phyloP scores from a whole-genome alignment of 1,284 basidiomycete species.

The Tylopilus sp. region DNA sequence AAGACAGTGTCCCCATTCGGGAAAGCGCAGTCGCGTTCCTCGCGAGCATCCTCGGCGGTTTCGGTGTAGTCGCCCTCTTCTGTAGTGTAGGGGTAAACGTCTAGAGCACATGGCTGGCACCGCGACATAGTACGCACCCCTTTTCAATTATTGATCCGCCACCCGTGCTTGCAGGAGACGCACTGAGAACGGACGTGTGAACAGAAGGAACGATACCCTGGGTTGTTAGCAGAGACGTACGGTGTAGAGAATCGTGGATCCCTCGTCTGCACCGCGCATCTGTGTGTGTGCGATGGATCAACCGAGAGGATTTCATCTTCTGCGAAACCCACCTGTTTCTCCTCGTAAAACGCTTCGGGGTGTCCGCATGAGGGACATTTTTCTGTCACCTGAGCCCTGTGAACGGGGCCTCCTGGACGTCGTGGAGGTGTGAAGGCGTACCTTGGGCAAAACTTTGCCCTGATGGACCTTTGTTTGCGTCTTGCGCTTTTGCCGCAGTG shows the following conservation, averaged over 20 bases:
- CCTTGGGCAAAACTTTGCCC: constrained; percentile 71
- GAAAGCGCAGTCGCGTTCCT: constrained; percentile 67
- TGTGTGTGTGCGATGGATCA: constrained; percentile 30
- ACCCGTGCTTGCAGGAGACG: constrained; percentile 67
- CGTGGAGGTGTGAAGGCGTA: constrained; percentile 24
- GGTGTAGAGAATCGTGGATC: constrained; percentile 80
- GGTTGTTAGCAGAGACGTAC: constrained; percentile 39
- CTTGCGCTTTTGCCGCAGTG: constrained; percentile 83
- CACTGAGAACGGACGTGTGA: constrained; percentile 44
- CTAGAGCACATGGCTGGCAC: constrained; percentile 37
- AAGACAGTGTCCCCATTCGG: constrained; percentile 60
- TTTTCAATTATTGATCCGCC: constrained; percentile 69
- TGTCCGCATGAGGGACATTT: constrained; percentile 90
- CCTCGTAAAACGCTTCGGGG: constrained; percentile 73
- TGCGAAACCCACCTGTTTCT: constrained; percentile 58
- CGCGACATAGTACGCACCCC: neutral
- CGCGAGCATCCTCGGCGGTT: constrained; percentile 77
- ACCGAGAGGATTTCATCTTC: neutral
- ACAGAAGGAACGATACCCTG: neutral
- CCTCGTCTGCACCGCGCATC: constrained; percentile 87
- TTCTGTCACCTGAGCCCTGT: constrained; percentile 70
- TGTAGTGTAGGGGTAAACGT: constrained; percentile 85
- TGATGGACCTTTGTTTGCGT: constrained; percentile 85
- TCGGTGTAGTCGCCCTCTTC: constrained; percentile 84
- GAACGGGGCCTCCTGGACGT: neutral